Percentiles rank a stretch among this genome's conserved stretches.
Conservation (phyloP, 371 early-diverging fungal species). For the Mucor plumbeus region DNA sequence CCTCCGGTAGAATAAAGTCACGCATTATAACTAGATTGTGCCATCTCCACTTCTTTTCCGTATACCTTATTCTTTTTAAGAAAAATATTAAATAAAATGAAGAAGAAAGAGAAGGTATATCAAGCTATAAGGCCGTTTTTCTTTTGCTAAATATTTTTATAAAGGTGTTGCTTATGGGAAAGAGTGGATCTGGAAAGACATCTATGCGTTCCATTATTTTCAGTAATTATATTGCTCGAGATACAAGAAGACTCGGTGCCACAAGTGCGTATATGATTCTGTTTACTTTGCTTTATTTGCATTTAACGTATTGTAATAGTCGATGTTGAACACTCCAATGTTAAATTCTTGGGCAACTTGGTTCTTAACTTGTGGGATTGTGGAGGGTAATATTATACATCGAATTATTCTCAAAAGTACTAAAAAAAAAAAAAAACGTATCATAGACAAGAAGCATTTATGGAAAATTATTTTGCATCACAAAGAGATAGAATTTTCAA, state of each 20-base stretch:
- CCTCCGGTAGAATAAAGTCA: conserved; percentile 5
- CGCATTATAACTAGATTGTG: background rate
- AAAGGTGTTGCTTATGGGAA: conserved; percentile 95
- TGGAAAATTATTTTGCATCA: conserved; percentile 94
- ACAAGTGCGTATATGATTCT: conserved; percentile 68
- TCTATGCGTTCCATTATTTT: conserved; percentile 98
- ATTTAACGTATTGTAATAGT: conserved; percentile 53
- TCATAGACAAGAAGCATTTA: conserved; percentile 89
- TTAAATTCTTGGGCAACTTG: conserved; percentile 92
- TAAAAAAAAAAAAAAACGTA: too few relatives aligned
- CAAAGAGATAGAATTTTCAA: conserved; percentile 94
- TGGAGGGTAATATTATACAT: conserved; percentile 67
- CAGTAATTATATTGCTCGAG: conserved; percentile 94
- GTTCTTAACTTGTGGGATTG: conserved; percentile 97
- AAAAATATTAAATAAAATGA: background rate
- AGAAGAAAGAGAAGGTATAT: background rate
- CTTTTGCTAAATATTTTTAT: background rate
- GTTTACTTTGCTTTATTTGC: background rate
- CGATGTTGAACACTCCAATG: conserved; percentile 96
- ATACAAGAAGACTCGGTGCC: conserved; percentile 93
- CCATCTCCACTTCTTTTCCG: background rate
- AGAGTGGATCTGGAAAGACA: conserved; percentile 97
- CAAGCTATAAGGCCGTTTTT: background rate
- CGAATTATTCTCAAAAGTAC: too few relatives aligned
- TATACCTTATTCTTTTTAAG: background rate